Conservation (phyloP, 768 basidiomycete species). For the Sporobolomyces phaffii region DNA sequence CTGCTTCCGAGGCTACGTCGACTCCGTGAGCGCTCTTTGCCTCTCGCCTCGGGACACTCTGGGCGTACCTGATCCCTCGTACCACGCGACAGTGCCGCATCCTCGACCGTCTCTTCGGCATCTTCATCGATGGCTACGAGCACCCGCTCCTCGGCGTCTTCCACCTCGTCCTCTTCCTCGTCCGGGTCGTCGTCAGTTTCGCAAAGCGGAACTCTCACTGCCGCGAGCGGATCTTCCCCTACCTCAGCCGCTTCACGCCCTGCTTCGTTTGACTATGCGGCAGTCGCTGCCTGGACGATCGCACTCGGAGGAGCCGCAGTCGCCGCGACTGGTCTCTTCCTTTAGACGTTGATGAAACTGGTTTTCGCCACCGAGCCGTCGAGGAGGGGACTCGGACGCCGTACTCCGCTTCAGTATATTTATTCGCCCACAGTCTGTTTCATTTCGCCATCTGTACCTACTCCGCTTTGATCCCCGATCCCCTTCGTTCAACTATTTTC, state of each 20-base stretch:
- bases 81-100: background rate
- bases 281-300: background rate
- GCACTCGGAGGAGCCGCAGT: slow-evolving; percentile 14
- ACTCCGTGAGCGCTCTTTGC: background rate
- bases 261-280: background rate
- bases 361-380: background rate
- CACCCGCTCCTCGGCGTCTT: background rate
- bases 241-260: background rate
- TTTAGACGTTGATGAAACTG: background rate
- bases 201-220: background rate
- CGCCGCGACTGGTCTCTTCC: slow-evolving; percentile 3
- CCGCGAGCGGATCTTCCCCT: slow-evolving; percentile 1
- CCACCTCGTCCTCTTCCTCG: background rate
- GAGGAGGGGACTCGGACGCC: background rate
- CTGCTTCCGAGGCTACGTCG: background rate
- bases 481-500: too few relatives aligned
- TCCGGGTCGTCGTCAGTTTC: background rate
- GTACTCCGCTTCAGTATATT: background rate
- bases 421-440: too few relatives aligned
- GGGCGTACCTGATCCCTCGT: too few relatives aligned
- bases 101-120: background rate
- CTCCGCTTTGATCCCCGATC: too few relatives aligned
- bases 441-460: too few relatives aligned
- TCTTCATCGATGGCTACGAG: background rate
- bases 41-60: too few relatives aligned